Percentiles rank a stretch among this genome's conserved stretches.
Conservation (phyloP, 225 moss, liverwort and hornwort genomes). For the Takakia lepidozioides region DNA sequence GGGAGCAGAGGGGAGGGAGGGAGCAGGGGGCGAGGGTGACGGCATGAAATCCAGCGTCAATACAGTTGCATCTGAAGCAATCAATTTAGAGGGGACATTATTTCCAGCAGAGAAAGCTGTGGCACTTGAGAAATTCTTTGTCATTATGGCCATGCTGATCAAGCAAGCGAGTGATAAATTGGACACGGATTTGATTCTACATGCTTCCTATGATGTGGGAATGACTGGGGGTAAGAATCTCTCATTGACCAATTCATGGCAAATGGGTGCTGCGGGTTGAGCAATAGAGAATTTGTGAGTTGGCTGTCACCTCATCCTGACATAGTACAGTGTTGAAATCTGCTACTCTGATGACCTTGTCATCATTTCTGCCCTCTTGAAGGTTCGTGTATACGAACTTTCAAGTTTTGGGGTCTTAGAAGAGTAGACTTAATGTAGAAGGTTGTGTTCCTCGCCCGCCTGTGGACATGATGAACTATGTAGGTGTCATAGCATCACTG, state of each 20-base stretch:
- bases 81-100: constrained; percentile 44
- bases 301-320: no score
- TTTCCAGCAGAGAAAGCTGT: constrained; percentile 57
- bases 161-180: constrained; percentile 70
- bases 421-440: no score
- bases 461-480: no score
- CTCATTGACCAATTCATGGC: constrained; percentile 4
- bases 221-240: constrained; percentile 2
- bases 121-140: constrained; percentile 85
- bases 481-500: no score
- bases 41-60: constrained; percentile 25
- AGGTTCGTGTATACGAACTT: no score
- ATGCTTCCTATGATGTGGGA: constrained; percentile 8
- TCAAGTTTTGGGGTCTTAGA: no score
- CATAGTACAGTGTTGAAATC: no score
- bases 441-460: no score
- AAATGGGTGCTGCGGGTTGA: constrained; percentile 5
- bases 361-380: no score
- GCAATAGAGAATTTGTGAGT: constrained; percentile 5
- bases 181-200: no score
- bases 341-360: no score
- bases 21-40: constrained; percentile 15
- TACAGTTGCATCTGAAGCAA: constrained; percentile 20
- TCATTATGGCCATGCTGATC: constrained; percentile 74
- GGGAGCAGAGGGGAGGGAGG: constrained; percentile 21